Conservation (phyloP, 208 protist species). For the Leishmania mexicana region DNA sequence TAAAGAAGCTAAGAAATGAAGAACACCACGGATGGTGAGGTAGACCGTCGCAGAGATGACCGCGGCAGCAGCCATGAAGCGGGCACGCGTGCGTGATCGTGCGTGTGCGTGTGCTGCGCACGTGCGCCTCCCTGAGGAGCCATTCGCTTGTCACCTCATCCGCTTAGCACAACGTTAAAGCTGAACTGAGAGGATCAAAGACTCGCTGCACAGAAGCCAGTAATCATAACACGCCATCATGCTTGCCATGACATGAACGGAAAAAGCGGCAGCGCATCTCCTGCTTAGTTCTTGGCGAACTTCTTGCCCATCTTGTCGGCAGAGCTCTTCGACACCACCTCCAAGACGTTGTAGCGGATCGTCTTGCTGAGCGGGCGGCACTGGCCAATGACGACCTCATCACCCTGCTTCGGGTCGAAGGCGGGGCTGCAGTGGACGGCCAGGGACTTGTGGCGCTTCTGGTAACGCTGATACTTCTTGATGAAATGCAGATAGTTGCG, state of each 20-base stretch:
- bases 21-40: background rate
- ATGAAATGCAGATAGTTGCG: constrained; percentile 99
- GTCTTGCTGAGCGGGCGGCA: constrained; percentile 99
- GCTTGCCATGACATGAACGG: background rate
- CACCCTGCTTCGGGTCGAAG: constrained; percentile 98
- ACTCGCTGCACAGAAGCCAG: constrained; percentile 10
- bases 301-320: constrained; percentile 88
- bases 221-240: background rate
- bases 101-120: background rate
- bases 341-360: constrained; percentile 99
- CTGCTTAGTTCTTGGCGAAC: constrained; percentile 86
- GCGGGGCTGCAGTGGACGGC: constrained; percentile 98
- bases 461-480: constrained; percentile 99
- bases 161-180: background rate
- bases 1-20: constrained; percentile 2
- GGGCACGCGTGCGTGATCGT: background rate
- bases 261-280: background rate
- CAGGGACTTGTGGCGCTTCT: constrained; percentile 99
- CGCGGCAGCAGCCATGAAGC: background rate
- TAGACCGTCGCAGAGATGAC: background rate
- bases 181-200: background rate
- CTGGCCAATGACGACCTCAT: constrained; percentile 99
- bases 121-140: background rate
- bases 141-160: background rate
- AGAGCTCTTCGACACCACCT: constrained; percentile 90